Percentiles rank a stretch among this genome's conserved stretches.
These are phyloP conservation scores for Boeremia lycopersici DNA, from an alignment of 2,329 filamentous ascomycete genomes.

Conservation along the genomic window DNA sequence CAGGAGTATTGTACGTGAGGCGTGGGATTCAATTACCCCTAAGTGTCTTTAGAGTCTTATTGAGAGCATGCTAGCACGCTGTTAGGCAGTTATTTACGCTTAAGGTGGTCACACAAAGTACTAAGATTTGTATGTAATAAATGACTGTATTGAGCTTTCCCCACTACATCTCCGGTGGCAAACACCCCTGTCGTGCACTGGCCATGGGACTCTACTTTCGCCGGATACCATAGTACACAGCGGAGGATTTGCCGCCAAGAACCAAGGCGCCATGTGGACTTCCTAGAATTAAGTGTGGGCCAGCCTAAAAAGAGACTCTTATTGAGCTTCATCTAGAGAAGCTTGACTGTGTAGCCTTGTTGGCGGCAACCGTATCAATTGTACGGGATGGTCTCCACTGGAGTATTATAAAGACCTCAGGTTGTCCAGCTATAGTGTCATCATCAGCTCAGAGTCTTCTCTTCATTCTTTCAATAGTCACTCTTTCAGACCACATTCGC, in stretches of 20 bases:
- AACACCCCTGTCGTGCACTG: no score
- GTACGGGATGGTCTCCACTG: neutral
- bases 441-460: slow-evolving; percentile 13
- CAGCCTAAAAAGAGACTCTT: neutral
- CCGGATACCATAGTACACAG: no score
- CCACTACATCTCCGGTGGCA: no score
- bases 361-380: neutral
- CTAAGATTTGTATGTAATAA: no score
- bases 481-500: slow-evolving; percentile 5
- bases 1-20: no score
- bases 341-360: slow-evolving; percentile 3
- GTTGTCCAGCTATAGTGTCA: neutral
- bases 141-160: no score
- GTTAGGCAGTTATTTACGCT: no score
- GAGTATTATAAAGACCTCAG: slow-evolving; percentile 8
- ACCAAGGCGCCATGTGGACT: slow-evolving; percentile 10
- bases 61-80: no score
- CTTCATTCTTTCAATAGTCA: slow-evolving; percentile 1
- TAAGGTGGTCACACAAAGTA: no score
- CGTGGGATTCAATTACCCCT: no score
- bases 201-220: no score
- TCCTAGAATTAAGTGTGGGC: slow-evolving; percentile 22
- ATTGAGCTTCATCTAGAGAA: slow-evolving; percentile 3
- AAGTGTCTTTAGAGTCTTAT: no score
- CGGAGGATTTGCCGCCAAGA: slow-evolving; percentile 18